These are phyloP conservation scores for Talaromyces borbonicus DNA, from an alignment of 495 filamentous ascomycete species.

Conservation along the genomic window DNA sequence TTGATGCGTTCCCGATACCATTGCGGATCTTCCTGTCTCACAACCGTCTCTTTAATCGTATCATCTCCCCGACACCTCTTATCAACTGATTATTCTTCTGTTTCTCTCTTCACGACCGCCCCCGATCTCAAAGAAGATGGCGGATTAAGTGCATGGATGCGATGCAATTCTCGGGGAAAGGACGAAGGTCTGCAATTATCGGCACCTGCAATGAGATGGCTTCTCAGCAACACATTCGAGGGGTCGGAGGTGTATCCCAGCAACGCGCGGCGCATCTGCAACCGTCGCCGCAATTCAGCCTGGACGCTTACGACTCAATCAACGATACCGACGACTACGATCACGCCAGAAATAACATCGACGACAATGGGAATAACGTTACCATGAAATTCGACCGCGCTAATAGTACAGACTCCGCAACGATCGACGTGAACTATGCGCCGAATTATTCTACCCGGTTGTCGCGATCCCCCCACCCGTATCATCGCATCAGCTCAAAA, in stretches of 20 bases:
- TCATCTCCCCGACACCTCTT: no score
- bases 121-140: no score
- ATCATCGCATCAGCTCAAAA: slow-evolving; percentile 42
- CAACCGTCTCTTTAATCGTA: no score
- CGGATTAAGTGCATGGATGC: slow-evolving; percentile 2
- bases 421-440: not conserved
- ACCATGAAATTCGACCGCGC: not conserved
- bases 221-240: slow-evolving; percentile 26
- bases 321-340: slow-evolving; percentile 5
- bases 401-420: not conserved
- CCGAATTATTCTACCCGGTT: slow-evolving; percentile 20
- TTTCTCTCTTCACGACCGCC: no score
- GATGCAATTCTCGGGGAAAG: not conserved
- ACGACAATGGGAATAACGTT: not conserved
- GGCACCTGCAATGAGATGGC: slow-evolving; percentile 29
- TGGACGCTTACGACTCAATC: no score
- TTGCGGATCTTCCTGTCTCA: no score
- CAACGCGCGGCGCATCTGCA: slow-evolving; percentile 10
- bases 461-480: slow-evolving; percentile 71
- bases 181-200: not conserved
- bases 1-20: no score
- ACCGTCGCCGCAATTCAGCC: slow-evolving; percentile 16
- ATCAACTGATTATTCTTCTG: no score
- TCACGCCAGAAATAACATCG: not conserved
- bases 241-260: slow-evolving; percentile 13